Evolutionary conservation across 2,329 filamentous ascomycete species (phyloP).

Genomic region (Neoscytalidium dimidiatum): DNA sequence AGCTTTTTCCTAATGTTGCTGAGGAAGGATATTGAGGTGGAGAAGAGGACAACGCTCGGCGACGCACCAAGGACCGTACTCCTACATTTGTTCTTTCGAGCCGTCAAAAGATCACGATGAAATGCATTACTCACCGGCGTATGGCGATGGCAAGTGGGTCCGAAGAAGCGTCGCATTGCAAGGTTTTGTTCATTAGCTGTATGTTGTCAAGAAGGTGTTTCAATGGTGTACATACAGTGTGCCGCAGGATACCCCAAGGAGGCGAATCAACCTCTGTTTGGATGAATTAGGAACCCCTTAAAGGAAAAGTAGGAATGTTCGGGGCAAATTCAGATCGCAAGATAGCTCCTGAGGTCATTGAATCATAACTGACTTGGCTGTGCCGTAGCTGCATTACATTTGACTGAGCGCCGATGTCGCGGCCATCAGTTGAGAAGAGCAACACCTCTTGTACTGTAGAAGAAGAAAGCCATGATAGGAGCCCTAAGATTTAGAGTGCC

Average conservation of each 20-base stretch:
- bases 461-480: too few relatives aligned
- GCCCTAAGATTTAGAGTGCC: too few relatives aligned
- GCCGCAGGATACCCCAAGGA: conserved; percentile 6
- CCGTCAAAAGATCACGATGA: neutral
- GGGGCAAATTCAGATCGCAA: too few relatives aligned
- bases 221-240: neutral
- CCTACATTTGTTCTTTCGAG: neutral
- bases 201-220: neutral
- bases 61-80: neutral
- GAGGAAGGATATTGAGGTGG: neutral
- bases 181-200: neutral
- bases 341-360: too few relatives aligned
- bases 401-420: too few relatives aligned
- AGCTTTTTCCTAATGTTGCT: neutral
- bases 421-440: too few relatives aligned
- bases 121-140: neutral
- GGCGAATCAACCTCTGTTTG: neutral
- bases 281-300: neutral
- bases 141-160: neutral
- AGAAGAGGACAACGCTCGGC: neutral
- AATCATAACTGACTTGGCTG: too few relatives aligned
- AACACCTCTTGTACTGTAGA: too few relatives aligned
- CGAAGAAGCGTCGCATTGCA: neutral
- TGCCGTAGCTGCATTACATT: too few relatives aligned
- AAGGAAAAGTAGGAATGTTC: neutral